Base-by-base conservation (phyloP, 177 flowering plant genomes). In the Tripterygium wilfordii region DNA sequence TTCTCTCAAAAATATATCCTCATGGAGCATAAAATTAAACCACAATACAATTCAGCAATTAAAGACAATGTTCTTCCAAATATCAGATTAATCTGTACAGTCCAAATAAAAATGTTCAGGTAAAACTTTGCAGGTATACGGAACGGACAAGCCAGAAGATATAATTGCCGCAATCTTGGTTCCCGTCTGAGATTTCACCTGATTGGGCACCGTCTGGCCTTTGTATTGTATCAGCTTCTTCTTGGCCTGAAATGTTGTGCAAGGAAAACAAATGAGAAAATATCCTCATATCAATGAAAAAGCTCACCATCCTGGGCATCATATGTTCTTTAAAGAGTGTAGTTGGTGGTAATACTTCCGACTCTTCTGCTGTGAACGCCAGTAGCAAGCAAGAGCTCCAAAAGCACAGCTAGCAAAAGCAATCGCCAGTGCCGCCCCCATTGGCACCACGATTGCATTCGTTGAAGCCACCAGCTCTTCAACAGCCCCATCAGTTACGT, bases 311-410 rank as follows among this genome's bases (percentile, higher is more conserved):
- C 68, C 76, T 60, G 78, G 56, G 40, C 69, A 72, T 85, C 77
- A 85, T 62, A 80, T 77, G 68, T 72, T 80, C 75, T 91, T 91
- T 65, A 70, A 77, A 80, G 85, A 79, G 83, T 81, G 88, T 67
- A 62, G 79, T 41, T 77, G 75, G 74, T 80, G 84, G 54, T 68
- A 70, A 74, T 94, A 90, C 99, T 94, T 94, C 72, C 92, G 85
- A 65, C 70, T 90, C 95, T 94, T 94, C 73, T 90, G 97, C 57
- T 56, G 97, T 10, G 88, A 78, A 4, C 97, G 80, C 99, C 99
- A 90, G 60, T 72, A 70, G 62, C 90, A 94, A 21, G 99, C 97
- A 25, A 87, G 84, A 8, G 85, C 99, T 58, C 88, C 99, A 67
- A 94, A 94, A 48, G 85, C 95, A 62, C 90, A 83, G 72, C 96